Evolutionary conservation across 73 alveolate genomes (phyloP).

Genomic region (Symbiodinium pilosum): DNA sequence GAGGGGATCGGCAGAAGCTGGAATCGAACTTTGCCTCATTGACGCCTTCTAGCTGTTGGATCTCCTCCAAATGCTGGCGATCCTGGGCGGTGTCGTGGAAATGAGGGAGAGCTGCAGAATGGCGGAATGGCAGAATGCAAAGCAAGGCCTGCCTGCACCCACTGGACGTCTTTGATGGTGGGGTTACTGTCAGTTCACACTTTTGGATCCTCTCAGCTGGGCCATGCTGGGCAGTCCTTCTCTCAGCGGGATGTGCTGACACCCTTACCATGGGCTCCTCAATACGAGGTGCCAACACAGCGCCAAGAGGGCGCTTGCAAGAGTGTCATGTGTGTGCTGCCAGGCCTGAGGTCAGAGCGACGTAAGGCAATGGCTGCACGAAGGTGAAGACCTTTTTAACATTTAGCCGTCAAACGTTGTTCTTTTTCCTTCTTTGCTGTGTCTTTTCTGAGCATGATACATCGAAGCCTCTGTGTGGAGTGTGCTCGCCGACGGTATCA

Average conservation of each 20-base stretch:
- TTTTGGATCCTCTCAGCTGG: not conserved
- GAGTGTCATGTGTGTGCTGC: too few relatives aligned
- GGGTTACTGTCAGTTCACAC: not conserved
- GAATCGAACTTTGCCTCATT: not conserved
- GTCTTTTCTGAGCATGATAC: not conserved
- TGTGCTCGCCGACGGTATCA: not conserved
- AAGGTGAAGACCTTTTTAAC: not conserved
- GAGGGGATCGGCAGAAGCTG: too few relatives aligned
- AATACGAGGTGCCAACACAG: too few relatives aligned
- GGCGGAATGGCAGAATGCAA: not conserved
- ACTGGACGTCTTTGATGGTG: slow-evolving; percentile 5
- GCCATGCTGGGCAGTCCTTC: not conserved
- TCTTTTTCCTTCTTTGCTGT: too few relatives aligned
- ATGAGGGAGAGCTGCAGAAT: not conserved
- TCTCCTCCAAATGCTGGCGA: not conserved
- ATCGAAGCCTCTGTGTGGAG: not conserved
- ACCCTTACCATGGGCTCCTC: not conserved
- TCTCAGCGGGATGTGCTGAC: not conserved
- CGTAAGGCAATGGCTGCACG: not conserved
- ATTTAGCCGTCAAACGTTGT: too few relatives aligned
- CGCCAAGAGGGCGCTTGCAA: too few relatives aligned
- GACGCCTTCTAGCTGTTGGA: not conserved
- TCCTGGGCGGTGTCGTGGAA: not conserved
- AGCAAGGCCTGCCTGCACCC: not conserved
- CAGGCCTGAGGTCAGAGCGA: not conserved